A percentile compares a stretch with the other conserved stretches of the same genome.
phyloP scores from a whole-genome alignment of 75 land plant genomes.

The Adiantum capillusveneris region DNA sequence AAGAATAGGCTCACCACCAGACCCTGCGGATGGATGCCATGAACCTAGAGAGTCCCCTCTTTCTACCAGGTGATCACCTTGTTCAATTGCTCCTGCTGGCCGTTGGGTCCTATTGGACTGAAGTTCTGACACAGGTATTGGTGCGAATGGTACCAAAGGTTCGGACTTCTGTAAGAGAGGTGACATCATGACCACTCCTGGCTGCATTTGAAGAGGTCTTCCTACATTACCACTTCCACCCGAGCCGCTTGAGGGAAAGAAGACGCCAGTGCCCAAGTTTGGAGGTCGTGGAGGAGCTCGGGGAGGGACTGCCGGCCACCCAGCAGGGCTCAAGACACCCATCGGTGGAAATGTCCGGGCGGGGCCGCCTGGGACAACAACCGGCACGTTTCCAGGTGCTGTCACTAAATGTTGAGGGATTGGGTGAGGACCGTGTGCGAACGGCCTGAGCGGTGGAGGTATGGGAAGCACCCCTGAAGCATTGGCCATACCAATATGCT shows the following conservation, averaged over 20 bases:
- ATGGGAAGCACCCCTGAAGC: conserved; percentile 2
- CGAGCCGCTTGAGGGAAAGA: conserved; percentile 7
- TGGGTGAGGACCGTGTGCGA: background rate
- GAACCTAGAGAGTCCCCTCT: background rate
- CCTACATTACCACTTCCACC: conserved; percentile 7
- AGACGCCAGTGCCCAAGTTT: conserved; percentile 14
- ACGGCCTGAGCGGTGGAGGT: background rate
- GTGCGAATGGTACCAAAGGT: background rate
- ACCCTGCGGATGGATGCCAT: background rate
- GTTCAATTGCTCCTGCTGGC: background rate
- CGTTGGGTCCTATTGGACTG: background rate
- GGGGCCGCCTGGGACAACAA: background rate
- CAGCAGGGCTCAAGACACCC: conserved; percentile 3
- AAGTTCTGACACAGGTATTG: background rate
- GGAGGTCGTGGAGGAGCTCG: conserved; percentile 2
- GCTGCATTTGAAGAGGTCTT: conserved; percentile 1
- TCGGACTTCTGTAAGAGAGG: background rate
- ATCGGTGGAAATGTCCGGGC: background rate
- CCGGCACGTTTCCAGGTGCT: background rate
- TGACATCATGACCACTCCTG: background rate
- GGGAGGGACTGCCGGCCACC: conserved; percentile 16
- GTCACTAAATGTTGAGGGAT: background rate
- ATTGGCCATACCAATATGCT: background rate
- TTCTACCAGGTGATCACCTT: background rate
- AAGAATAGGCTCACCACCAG: background rate